A percentile compares a stretch with the other conserved stretches of the same genome.
Conservation (phyloP, 495 filamentous ascomycete genomes). For the Eremomyces bilateralis region DNA sequence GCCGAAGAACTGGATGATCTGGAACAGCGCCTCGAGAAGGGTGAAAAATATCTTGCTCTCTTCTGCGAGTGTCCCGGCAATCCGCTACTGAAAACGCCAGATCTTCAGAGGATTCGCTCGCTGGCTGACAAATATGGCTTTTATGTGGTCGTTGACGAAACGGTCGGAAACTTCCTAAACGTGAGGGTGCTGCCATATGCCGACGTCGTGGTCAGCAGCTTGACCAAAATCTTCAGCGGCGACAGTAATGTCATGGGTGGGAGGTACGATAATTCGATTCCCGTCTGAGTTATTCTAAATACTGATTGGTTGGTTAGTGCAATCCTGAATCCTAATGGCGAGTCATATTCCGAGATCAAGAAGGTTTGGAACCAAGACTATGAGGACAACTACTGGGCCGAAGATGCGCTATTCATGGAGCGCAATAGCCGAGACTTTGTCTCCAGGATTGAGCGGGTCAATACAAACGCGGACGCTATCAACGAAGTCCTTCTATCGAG, state of each 20-base stretch:
- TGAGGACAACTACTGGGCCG: slow-evolving; percentile 82
- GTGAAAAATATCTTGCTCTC: slow-evolving; percentile 61
- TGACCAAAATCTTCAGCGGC: slow-evolving; percentile 93
- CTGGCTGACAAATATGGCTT: slow-evolving; percentile 76
- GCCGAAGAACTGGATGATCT: slow-evolving; percentile 70
- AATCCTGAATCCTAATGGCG: slow-evolving; percentile 62
- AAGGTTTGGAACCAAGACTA: slow-evolving; percentile 35
- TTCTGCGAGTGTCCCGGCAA: slow-evolving; percentile 95
- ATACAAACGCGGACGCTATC: slow-evolving; percentile 66
- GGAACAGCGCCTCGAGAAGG: slow-evolving; percentile 42
- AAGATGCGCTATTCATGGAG: slow-evolving; percentile 87
- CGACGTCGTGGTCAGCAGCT: slow-evolving; percentile 78
- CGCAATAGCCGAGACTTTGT: slow-evolving; percentile 88
- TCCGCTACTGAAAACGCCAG: slow-evolving; percentile 65
- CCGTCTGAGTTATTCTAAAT: neutral
- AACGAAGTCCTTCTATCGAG: slow-evolving; percentile 42
- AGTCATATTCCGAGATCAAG: slow-evolving; percentile 49
- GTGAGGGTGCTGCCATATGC: slow-evolving; percentile 76
- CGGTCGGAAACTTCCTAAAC: slow-evolving; percentile 88
- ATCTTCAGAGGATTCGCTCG: slow-evolving; percentile 54
- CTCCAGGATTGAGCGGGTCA: slow-evolving; percentile 62
- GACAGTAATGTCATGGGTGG: slow-evolving; percentile 98
- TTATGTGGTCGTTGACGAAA: slow-evolving; percentile 83
- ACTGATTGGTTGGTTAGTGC: slow-evolving; percentile 34
- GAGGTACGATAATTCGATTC: slow-evolving; percentile 19